Percentiles rank a stretch among this genome's conserved stretches.
These are phyloP conservation scores for Mariannaea sp. DNA, from an alignment of 2,329 filamentous ascomycete species.

Conservation along the genomic window DNA sequence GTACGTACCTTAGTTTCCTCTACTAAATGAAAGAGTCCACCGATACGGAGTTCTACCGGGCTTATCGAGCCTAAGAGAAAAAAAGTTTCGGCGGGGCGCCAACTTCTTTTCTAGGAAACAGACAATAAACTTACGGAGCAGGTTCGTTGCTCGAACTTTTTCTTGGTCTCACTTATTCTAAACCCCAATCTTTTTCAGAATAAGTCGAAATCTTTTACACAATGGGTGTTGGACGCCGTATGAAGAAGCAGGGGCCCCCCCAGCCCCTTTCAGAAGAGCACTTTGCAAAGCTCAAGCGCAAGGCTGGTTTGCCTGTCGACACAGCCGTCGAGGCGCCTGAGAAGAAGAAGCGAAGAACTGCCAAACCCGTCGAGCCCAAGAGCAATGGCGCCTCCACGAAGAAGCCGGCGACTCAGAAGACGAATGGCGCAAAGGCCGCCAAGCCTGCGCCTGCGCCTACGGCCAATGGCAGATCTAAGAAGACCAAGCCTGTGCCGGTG, in stretches of 20 bases:
- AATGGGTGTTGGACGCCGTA: conserved; percentile 90
- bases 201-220: conserved; percentile 42
- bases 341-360: conserved; percentile 60
- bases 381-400: conserved; percentile 35
- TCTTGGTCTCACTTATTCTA: conserved; percentile 8
- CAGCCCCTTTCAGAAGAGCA: conserved; percentile 80
- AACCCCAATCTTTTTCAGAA: conserved; percentile 1
- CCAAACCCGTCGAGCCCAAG: conserved; percentile 43
- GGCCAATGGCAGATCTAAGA: conserved; percentile 38
- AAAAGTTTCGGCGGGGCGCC: conserved; percentile 49
- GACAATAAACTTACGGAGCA: conserved; percentile 30
- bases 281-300: conserved; percentile 81
- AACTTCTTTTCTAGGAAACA: conserved; percentile 31
- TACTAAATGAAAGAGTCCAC: too few relatives aligned
- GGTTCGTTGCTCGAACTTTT: conserved; percentile 23
- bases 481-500: conserved; percentile 48
- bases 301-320: conserved; percentile 72
- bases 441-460: conserved; percentile 36
- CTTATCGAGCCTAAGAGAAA: conserved; percentile 42
- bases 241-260: conserved; percentile 94
- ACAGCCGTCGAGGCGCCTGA: conserved; percentile 62
- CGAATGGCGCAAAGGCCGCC: conserved; percentile 43
- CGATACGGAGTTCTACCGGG: conserved; percentile 43
- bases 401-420: conserved; percentile 39
- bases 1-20: too few relatives aligned